Percentiles rank a stretch among this genome's conserved stretches.
Evolutionary conservation across 257 asterid species (phyloP).

Genomic region (Fraxinus quadrangulata): DNA sequence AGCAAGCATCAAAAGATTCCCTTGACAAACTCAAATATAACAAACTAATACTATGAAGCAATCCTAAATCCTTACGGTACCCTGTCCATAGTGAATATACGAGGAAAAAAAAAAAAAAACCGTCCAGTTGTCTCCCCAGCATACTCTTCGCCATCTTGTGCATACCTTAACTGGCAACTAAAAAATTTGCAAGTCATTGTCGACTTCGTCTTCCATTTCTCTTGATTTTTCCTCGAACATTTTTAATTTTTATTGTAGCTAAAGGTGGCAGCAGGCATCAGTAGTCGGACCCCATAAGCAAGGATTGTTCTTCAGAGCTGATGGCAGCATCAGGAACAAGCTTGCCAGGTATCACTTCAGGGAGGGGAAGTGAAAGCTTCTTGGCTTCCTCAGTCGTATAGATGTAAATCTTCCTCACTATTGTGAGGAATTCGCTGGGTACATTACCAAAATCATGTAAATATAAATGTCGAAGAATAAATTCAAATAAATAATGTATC

Average conservation of each 20-base stretch:
- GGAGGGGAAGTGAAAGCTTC: conserved; percentile 66
- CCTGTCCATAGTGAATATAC: conserved; percentile 27
- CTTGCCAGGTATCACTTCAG: conserved; percentile 48
- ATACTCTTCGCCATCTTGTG: conserved; percentile 22
- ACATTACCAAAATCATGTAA: conserved; percentile 19
- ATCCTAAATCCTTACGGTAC: conserved; percentile 30
- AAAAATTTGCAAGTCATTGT: conserved; percentile 33
- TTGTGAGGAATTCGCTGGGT: conserved; percentile 85
- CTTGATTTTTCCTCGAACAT: conserved; percentile 8
- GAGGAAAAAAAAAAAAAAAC: conserved; percentile 24
- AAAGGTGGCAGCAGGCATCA: conserved; percentile 29
- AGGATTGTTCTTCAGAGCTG: conserved; percentile 71
- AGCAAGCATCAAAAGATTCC: conserved; percentile 37
- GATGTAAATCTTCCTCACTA: conserved; percentile 83
- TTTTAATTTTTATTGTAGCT: conserved; percentile 22
- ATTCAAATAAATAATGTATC: not conserved
- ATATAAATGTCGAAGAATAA: not conserved
- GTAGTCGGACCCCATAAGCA: conserved; percentile 49
- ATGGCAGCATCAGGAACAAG: conserved; percentile 45
- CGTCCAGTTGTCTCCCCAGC: conserved; percentile 34
- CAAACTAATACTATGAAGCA: conserved; percentile 34
- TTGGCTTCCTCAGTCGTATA: conserved; percentile 85
- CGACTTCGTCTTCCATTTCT: conserved; percentile 33
- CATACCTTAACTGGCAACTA: conserved; percentile 26
- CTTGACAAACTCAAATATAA: conserved; percentile 23